A percentile compares a stretch with the other conserved stretches of the same genome.
These are phyloP conservation scores for Candida khao-thaluensis DNA, from an alignment of 805 yeast species.

Conservation along the genomic window DNA sequence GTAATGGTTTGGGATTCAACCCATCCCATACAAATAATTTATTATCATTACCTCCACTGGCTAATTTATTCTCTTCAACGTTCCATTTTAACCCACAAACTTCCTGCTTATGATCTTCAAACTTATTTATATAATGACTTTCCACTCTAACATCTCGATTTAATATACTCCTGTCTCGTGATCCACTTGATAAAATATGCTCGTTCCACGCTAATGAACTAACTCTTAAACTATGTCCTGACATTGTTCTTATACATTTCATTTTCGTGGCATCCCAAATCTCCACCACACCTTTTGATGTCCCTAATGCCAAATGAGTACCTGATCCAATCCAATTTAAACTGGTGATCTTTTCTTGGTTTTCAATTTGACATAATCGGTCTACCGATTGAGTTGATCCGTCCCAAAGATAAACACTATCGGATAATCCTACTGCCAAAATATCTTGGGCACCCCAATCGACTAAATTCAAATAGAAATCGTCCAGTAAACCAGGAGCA, in stretches of 20 bases:
- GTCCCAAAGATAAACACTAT: slow-evolving; percentile 87
- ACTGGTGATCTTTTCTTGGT: slow-evolving; percentile 73
- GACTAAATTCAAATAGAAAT: slow-evolving; percentile 84
- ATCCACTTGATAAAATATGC: slow-evolving; percentile 83
- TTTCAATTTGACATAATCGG: slow-evolving; percentile 67
- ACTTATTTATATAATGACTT: slow-evolving; percentile 70
- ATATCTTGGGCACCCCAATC: slow-evolving; percentile 95
- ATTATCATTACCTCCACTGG: slow-evolving; percentile 96
- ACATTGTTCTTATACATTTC: slow-evolving; percentile 84
- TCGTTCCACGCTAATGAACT: slow-evolving; percentile 93
- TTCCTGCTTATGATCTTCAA: slow-evolving; percentile 84
- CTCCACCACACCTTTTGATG: slow-evolving; percentile 81
- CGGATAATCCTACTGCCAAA: slow-evolving; percentile 86
- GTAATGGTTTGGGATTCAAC: slow-evolving; percentile 60
- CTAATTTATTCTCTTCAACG: slow-evolving; percentile 83
- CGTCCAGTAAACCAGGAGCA: slow-evolving; percentile 94
- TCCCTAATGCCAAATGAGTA: slow-evolving; percentile 91
- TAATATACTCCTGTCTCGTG: slow-evolving; percentile 77
- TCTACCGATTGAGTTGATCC: slow-evolving; percentile 81
- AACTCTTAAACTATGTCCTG: slow-evolving; percentile 85
- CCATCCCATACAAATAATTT: slow-evolving; percentile 88
- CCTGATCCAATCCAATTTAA: slow-evolving; percentile 94
- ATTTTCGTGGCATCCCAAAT: slow-evolving; percentile 89
- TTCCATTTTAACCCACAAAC: slow-evolving; percentile 97
- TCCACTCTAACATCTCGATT: slow-evolving; percentile 91